A percentile compares a stretch with the other conserved stretches of the same genome.
These are phyloP conservation scores for Cyclospora cayetanensis DNA, from an alignment of 169 alveolate genomes.

Conservation along the genomic window DNA sequence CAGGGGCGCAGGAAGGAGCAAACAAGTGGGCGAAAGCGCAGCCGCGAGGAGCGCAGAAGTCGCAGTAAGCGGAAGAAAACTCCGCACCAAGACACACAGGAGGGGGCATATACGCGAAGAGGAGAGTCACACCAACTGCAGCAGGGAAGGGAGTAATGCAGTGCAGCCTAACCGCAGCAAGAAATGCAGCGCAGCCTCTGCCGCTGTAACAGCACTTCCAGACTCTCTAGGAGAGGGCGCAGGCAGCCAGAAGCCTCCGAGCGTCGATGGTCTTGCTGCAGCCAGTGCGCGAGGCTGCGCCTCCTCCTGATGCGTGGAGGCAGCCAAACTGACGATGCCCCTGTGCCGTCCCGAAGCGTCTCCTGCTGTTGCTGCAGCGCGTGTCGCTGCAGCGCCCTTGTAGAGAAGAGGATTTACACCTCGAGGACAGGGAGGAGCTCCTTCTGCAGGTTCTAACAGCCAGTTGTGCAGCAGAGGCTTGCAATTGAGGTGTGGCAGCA, in stretches of 20 bases:
- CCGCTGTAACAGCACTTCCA: constrained; percentile 71
- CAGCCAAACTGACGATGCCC: constrained; percentile 47
- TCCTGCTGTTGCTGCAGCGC: background rate
- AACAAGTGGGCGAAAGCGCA: background rate
- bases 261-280: background rate
- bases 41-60: background rate
- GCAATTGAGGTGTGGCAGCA: constrained; percentile 77
- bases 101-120: background rate
- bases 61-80: background rate
- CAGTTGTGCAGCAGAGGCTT: constrained; percentile 76
- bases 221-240: constrained; percentile 68
- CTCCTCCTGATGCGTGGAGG: constrained; percentile 31
- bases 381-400: constrained; percentile 4
- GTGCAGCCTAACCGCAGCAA: constrained; percentile 63
- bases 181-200: constrained; percentile 73
- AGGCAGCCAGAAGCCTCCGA: constrained; percentile 74
- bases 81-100: background rate
- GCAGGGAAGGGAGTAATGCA: background rate
- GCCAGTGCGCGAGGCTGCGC: background rate
- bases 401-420: background rate
- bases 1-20: background rate
- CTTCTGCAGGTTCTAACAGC: constrained; percentile 31
- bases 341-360: background rate
- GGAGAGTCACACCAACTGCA: background rate
- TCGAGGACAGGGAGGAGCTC: constrained; percentile 40